Percentiles rank a stretch among this genome's conserved stretches.
These are phyloP conservation scores for Carex cristatella DNA, from an alignment of 176 grass and related monocot genomes.

Conservation along the genomic window DNA sequence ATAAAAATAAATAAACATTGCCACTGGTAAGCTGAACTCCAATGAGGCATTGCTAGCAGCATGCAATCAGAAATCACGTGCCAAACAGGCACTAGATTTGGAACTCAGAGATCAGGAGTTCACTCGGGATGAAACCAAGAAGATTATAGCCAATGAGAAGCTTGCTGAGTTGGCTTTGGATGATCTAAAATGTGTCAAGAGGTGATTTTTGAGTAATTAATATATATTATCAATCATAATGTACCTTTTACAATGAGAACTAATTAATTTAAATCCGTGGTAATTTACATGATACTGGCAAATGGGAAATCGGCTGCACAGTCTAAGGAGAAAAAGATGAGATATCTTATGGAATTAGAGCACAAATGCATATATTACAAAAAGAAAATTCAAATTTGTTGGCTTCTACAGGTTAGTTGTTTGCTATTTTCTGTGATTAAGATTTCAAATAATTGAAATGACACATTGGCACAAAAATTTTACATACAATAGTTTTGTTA, in stretches of 20 bases:
- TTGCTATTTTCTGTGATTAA: background rate
- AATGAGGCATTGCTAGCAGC: background rate
- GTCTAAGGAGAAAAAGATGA: conserved; percentile 85
- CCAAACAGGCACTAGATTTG: background rate
- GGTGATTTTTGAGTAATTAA: conserved; percentile 18
- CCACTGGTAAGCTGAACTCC: background rate
- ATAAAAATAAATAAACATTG: too few relatives aligned
- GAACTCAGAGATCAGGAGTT: background rate
- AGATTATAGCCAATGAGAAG: conserved; percentile 74
- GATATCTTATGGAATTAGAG: conserved; percentile 89
- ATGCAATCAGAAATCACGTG: background rate
- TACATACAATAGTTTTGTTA: background rate
- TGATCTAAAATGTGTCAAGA: conserved; percentile 78
- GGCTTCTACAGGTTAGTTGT: conserved; percentile 65
- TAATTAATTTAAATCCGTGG: conserved; percentile 5
- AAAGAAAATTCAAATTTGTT: conserved; percentile 76
- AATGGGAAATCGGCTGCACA: conserved; percentile 90
- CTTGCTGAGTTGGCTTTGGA: conserved; percentile 65
- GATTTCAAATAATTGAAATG: background rate
- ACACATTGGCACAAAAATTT: background rate
- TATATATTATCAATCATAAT: background rate
- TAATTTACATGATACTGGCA: conserved; percentile 66
- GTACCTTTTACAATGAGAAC: background rate
- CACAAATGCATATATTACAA: conserved; percentile 22
- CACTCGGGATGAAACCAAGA: conserved; percentile 58